Conservation (phyloP, 345 rosid genomes). For the Turnera subulata region DNA sequence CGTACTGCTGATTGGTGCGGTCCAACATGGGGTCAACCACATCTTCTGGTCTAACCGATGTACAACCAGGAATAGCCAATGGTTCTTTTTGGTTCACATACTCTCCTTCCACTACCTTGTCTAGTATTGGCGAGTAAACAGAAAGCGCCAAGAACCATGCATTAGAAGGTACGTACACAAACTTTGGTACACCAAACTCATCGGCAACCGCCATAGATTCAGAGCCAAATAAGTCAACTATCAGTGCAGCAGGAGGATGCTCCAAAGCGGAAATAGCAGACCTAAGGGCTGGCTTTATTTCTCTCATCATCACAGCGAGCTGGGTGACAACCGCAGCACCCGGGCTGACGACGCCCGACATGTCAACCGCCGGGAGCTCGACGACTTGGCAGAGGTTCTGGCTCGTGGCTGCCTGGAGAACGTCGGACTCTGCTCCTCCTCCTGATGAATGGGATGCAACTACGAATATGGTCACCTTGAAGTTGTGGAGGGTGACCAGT, state of each 20-base stretch:
- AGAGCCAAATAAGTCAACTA: conserved; percentile 53
- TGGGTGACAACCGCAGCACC: conserved; percentile 27
- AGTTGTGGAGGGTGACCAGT: conserved; percentile 35
- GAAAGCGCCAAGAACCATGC: conserved; percentile 38
- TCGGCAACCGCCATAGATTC: conserved; percentile 42
- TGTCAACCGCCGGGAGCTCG: conserved; percentile 35
- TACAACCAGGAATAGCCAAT: conserved; percentile 6
- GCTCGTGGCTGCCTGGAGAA: conserved; percentile 14
- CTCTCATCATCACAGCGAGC: conserved; percentile 35
- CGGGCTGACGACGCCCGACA: conserved; percentile 23
- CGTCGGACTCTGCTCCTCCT: conserved; percentile 20
- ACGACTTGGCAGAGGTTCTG: conserved; percentile 28
- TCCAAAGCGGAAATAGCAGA: conserved; percentile 35
- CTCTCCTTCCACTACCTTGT: conserved; percentile 6
- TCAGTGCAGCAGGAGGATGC: conserved; percentile 36
- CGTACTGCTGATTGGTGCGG: neutral
- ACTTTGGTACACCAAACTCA: conserved; percentile 46
- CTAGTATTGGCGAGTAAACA: neutral
- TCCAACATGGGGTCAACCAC: neutral
- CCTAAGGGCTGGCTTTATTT: conserved; percentile 38
- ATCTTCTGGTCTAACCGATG: conserved; percentile 2
- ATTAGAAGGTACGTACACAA: conserved; percentile 39
- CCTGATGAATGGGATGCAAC: conserved; percentile 28
- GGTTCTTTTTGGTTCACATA: conserved; percentile 7
- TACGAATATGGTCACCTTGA: conserved; percentile 42